Conservation (phyloP, 1,139 yeast genomes). For the Pichia sp. region DNA sequence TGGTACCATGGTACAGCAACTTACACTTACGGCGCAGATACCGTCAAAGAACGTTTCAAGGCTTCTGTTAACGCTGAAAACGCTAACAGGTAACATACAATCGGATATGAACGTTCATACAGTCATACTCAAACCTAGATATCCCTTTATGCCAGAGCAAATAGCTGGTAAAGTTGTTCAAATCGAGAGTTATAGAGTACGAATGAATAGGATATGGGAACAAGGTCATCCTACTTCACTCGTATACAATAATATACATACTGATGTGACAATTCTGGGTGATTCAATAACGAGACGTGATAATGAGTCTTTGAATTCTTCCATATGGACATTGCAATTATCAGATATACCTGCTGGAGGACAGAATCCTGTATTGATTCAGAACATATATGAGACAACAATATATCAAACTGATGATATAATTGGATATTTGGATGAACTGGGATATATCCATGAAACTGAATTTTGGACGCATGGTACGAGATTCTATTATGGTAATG, state of each 20-base stretch:
- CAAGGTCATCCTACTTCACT: neutral
- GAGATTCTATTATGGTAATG: constrained; percentile 56
- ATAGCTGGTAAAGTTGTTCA: constrained; percentile 27
- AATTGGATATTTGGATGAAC: constrained; percentile 40
- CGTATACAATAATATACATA: neutral
- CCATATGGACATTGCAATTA: constrained; percentile 59
- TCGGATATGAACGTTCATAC: constrained; percentile 24
- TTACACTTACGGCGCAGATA: constrained; percentile 24
- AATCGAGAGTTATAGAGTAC: constrained; percentile 27
- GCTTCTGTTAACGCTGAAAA: constrained; percentile 21
- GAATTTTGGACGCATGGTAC: constrained; percentile 65
- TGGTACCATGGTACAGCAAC: constrained; percentile 31
- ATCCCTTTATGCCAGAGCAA: constrained; percentile 27
- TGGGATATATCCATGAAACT: constrained; percentile 64
- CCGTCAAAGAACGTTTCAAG: constrained; percentile 16
- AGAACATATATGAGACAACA: constrained; percentile 64
- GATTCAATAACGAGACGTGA: constrained; percentile 14
- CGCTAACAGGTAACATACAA: constrained; percentile 27
- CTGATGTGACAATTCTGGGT: constrained; percentile 4
- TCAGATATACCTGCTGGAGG: constrained; percentile 89
- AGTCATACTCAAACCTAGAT: constrained; percentile 26
- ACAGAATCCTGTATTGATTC: constrained; percentile 56
- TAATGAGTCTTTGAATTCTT: constrained; percentile 14
- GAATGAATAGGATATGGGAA: constrained; percentile 27
- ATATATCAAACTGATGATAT: constrained; percentile 32